Evolutionary conservation across 2,329 filamentous ascomycete species (phyloP).

Genomic region (Monosporascus sp.): DNA sequence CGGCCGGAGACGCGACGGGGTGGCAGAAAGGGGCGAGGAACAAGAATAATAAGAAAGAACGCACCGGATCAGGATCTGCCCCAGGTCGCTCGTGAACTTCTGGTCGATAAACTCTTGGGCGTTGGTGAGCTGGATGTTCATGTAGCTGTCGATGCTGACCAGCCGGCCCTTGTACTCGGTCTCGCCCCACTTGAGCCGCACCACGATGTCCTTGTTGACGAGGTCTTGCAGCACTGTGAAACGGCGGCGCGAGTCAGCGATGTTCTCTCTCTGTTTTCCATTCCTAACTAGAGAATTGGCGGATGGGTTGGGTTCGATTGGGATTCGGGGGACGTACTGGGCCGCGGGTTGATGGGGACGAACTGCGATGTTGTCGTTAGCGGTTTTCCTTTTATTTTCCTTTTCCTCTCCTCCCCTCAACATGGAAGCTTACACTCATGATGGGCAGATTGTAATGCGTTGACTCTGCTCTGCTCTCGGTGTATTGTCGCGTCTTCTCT

Average conservation of each 20-base stretch:
- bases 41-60: slow-evolving; percentile 13
- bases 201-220: slow-evolving; percentile 83
- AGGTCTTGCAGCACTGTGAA: not conserved
- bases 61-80: slow-evolving; percentile 87
- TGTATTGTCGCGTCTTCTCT: not conserved
- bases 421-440: slow-evolving; percentile 28
- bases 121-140: slow-evolving; percentile 92
- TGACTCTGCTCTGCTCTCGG: slow-evolving; percentile 5
- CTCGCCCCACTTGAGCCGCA: slow-evolving; percentile 96
- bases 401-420: not conserved
- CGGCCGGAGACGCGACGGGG: no score
- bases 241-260: no score
- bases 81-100: slow-evolving; percentile 77
- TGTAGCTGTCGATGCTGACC: slow-evolving; percentile 93
- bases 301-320: slow-evolving; percentile 2
- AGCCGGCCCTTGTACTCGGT: slow-evolving; percentile 94
- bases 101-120: slow-evolving; percentile 91
- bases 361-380: slow-evolving; percentile 46
- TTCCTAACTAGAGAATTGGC: no score
- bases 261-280: not conserved
- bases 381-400: not conserved
- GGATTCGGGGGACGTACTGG: slow-evolving; percentile 54
- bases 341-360: slow-evolving; percentile 92
- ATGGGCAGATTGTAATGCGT: slow-evolving; percentile 15
- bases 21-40: no score